A percentile compares a stretch with the other conserved stretches of the same genome.
Evolutionary conservation across 352 stramenopile species (phyloP).

Genomic region (Pythium coloratum): DNA sequence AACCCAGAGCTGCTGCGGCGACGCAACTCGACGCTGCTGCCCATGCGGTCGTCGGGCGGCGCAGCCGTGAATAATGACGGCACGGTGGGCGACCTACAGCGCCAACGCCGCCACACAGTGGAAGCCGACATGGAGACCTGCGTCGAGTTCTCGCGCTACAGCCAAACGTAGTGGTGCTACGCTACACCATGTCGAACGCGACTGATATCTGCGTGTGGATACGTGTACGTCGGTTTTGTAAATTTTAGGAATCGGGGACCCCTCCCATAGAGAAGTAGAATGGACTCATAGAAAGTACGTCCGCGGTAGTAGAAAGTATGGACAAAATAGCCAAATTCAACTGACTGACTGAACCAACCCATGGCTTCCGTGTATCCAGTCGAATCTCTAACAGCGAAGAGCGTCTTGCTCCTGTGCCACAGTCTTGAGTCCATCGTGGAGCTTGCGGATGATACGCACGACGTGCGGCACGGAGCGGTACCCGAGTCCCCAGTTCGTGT

Average conservation of each 20-base stretch:
- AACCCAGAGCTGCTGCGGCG: slow-evolving; percentile 16
- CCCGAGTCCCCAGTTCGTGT: slow-evolving; percentile 68
- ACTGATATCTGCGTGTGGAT: neutral
- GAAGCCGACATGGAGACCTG: slow-evolving; percentile 37
- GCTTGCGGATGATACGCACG: slow-evolving; percentile 50
- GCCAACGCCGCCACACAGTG: slow-evolving; percentile 19
- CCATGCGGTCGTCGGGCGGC: slow-evolving; percentile 4
- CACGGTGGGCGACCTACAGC: neutral
- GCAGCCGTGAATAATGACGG: neutral
- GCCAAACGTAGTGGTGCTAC: slow-evolving; percentile 31
- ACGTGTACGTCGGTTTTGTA: slow-evolving; percentile 25
- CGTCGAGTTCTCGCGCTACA: slow-evolving; percentile 57
- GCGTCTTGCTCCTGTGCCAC: slow-evolving; percentile 38
- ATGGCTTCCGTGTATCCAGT: neutral
- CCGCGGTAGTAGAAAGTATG: neutral
- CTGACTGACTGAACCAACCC: neutral
- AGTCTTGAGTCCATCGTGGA: slow-evolving; percentile 37
- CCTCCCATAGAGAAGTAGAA: slow-evolving; percentile 5
- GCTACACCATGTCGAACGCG: neutral
- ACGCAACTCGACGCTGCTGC: slow-evolving; percentile 26
- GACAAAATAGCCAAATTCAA: neutral
- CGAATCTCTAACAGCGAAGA: neutral
- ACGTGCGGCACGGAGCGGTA: slow-evolving; percentile 69
- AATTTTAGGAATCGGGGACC: slow-evolving; percentile 2
- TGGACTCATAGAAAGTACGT: neutral